Base-by-base conservation (phyloP, 2,329 filamentous ascomycete species). In the Sphaerulina populicola region DNA sequence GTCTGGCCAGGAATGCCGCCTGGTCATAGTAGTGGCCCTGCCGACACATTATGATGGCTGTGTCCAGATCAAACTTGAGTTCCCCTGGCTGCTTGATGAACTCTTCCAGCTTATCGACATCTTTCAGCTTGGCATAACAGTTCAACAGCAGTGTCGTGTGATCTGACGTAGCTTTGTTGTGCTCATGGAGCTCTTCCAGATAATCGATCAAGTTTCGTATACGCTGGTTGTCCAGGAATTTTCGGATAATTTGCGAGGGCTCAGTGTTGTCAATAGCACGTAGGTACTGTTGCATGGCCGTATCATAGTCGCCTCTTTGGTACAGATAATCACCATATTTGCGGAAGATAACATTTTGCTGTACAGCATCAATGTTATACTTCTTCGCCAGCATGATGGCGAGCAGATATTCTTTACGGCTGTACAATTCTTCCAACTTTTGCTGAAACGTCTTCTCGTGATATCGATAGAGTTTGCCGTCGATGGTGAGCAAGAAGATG, bases 201-300 rank as follows among this genome's bases (percentile, higher is more conserved):
- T 97, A 98, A 65, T 94, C 88, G 49, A 98, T 97, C 27, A 98
- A 75, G 65, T 97, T 98, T 62, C 96, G 89, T 69, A 98, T 96
- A 56, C 90, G 80, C 77, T 98, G 93, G 0, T 93, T 97, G 64
- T 98, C 93, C 35, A 98, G 77, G 63, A 94, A 98, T 81, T 95
- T 96, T 61, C 91, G 80, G 63, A 97, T 96, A 42, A 97, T 88
- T 64, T 96, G 91, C 1, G 91, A 96, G 6, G 91, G 91, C 63
- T 97, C 91, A 0, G 91, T 97, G 53, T 88, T 93, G 65, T 96
- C 90, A 53, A 98, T 96, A 0, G 94, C 91, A 60, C 88, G 86
- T 56, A 98, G 82, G 65, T 98, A 98, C 68, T 97, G 93, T 62
- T 94, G 85, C 94, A 98, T 98, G n/a, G 94, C 90, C 6, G 87